Conservation (phyloP, 2,329 filamentous ascomycete genomes). For the Dactylonectria estremocensis region DNA sequence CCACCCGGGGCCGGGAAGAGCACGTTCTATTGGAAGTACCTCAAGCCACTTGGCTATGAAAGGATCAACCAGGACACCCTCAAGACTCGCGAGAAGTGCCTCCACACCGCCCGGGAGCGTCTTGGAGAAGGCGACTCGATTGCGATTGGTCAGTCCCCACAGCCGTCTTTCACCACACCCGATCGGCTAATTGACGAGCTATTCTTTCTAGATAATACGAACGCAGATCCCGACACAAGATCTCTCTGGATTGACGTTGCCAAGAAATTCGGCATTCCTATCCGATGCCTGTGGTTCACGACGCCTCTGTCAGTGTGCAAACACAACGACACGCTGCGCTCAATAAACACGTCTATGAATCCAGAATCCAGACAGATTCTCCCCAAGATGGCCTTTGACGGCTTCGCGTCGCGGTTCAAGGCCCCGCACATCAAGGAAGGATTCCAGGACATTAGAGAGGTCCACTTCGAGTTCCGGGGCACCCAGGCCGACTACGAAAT, state of each 20-base stretch:
- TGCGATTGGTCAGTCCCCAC: conserved; percentile 77
- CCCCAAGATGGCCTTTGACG: conserved; percentile 84
- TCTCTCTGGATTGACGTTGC: conserved; percentile 85
- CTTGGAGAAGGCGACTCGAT: conserved; percentile 78
- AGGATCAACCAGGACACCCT: conserved; percentile 92
- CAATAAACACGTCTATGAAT: conserved; percentile 81
- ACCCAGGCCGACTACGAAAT: conserved; percentile 76
- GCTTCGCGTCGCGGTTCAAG: conserved; percentile 81
- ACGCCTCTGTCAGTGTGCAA: conserved; percentile 78
- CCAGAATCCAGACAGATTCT: conserved; percentile 83
- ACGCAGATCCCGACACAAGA: conserved; percentile 84
- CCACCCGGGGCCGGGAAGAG: conserved; percentile 94
- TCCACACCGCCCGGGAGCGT: conserved; percentile 79
- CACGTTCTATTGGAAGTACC: conserved; percentile 85
- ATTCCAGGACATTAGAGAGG: conserved; percentile 82
- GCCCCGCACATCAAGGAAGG: conserved; percentile 83
- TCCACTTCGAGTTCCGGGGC: conserved; percentile 85
- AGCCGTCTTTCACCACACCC: conserved; percentile 34
- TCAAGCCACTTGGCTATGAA: conserved; percentile 85
- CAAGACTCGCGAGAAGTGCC: conserved; percentile 79
- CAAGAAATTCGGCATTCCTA: conserved; percentile 77
- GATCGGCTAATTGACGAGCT: conserved; percentile 15
- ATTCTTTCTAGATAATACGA: conserved; percentile 85
- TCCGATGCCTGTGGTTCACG: conserved; percentile 90
- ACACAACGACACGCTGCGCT: conserved; percentile 90